A percentile compares a stretch with the other conserved stretches of the same genome.
Conservation (phyloP, 2,329 filamentous ascomycete genomes). For the Allantophomopsis cytisporea region DNA sequence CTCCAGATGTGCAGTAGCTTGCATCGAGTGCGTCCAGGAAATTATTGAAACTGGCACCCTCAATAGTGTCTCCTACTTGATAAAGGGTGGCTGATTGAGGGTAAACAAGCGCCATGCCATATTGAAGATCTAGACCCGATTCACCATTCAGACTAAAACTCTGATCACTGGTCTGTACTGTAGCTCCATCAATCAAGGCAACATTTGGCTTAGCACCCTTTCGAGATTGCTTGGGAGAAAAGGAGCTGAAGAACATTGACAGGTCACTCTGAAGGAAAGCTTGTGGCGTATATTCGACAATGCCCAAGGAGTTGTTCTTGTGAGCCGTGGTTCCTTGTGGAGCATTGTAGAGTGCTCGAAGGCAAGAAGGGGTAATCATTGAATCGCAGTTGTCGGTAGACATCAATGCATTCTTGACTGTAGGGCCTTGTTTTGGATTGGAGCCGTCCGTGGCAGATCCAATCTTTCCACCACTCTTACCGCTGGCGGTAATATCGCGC, state of each 20-base stretch:
- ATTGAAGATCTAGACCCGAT: slow-evolving; percentile 38
- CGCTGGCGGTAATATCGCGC: neutral
- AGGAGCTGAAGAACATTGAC: slow-evolving; percentile 30
- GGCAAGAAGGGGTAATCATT: slow-evolving; percentile 42
- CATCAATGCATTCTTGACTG: slow-evolving; percentile 11
- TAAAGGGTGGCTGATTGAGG: slow-evolving; percentile 36
- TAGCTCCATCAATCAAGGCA: slow-evolving; percentile 31
- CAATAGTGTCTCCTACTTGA: slow-evolving; percentile 23
- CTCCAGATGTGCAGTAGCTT: slow-evolving; percentile 26
- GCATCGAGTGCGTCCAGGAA: slow-evolving; percentile 31
- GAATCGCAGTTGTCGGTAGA: slow-evolving; percentile 28
- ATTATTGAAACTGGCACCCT: slow-evolving; percentile 27
- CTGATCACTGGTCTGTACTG: slow-evolving; percentile 24
- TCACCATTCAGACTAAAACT: slow-evolving; percentile 28
- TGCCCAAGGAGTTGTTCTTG: slow-evolving; percentile 31
- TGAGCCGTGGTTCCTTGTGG: slow-evolving; percentile 21
- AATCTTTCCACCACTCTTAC: slow-evolving; percentile 8
- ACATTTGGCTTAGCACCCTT: slow-evolving; percentile 22
- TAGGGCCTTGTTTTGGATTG: slow-evolving; percentile 13
- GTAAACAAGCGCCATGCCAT: slow-evolving; percentile 36
- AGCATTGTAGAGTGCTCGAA: slow-evolving; percentile 35
- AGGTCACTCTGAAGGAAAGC: slow-evolving; percentile 35
- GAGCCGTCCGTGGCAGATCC: slow-evolving; percentile 14
- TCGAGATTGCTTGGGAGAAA: slow-evolving; percentile 26
- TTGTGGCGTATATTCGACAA: slow-evolving; percentile 36